These are phyloP conservation scores for Thelonectria blattea DNA, from an alignment of 2,329 filamentous ascomycete species.

Conservation along the genomic window DNA sequence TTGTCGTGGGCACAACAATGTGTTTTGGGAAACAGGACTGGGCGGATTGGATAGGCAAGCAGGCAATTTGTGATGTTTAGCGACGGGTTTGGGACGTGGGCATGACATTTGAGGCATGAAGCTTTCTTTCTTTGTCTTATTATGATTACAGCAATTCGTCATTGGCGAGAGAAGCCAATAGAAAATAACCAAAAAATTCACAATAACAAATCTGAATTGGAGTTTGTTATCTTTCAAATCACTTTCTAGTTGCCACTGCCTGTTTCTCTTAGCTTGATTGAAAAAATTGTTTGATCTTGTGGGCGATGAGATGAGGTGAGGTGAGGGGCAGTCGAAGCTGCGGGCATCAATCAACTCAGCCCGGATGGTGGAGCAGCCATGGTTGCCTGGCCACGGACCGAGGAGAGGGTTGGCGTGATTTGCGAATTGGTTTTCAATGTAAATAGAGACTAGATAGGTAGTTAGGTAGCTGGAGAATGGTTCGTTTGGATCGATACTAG, in stretches of 20 bases:
- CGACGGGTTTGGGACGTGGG: not conserved
- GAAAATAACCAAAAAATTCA: not conserved
- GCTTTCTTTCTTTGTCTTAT: slow-evolving; percentile 5
- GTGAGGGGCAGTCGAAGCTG: not conserved
- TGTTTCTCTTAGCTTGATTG: not conserved
- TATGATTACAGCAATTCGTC: not conserved
- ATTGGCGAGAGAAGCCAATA: not conserved
- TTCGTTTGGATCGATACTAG: no score
- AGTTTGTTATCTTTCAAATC: not conserved
- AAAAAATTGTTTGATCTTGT: not conserved
- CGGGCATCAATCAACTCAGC: not conserved
- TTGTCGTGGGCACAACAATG: slow-evolving; percentile 20
- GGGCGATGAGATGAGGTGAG: not conserved
- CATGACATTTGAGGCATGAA: not conserved
- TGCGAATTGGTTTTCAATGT: not conserved
- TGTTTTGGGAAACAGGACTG: slow-evolving; percentile 9
- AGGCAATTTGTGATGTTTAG: not conserved
- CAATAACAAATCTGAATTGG: not conserved
- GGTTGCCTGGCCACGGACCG: slow-evolving; percentile 16
- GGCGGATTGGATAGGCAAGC: slow-evolving; percentile 12
- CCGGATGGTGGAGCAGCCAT: not conserved
- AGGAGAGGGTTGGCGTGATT: not conserved
- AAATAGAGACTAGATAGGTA: not conserved
- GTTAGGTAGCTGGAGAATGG: not conserved
- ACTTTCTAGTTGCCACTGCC: not conserved